Conservation (phyloP, 2,329 filamentous ascomycete species). For the Pseudogymnoascus sp. region DNA sequence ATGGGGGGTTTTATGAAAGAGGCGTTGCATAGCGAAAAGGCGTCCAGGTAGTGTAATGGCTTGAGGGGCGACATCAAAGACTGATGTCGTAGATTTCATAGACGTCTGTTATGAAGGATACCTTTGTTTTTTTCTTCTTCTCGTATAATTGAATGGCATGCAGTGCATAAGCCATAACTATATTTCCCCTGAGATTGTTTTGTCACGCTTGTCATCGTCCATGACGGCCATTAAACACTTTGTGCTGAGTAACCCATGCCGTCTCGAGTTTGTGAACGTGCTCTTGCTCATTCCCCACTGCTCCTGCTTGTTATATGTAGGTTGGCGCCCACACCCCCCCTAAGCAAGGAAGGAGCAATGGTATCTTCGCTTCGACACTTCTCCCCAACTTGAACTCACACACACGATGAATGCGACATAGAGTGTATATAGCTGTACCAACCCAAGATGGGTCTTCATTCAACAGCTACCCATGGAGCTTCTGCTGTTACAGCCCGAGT, state of each 20-base stretch:
- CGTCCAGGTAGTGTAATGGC: conserved; percentile 22
- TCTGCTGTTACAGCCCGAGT: background rate
- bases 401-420: background rate
- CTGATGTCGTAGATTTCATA: conserved; percentile 25
- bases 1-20: conserved; percentile 11
- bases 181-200: background rate
- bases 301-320: conserved; percentile 6
- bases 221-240: background rate
- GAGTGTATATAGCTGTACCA: background rate
- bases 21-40: conserved; percentile 32
- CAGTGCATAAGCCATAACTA: background rate
- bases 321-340: background rate
- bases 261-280: background rate
- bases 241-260: background rate
- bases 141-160: background rate
- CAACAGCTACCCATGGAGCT: background rate
- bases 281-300: background rate
- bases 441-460: background rate
- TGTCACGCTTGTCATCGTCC: background rate
- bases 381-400: background rate
- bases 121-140: conserved; percentile 15
- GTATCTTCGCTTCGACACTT: conserved; percentile 9
- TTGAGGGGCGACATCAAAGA: conserved; percentile 17
- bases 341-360: background rate
- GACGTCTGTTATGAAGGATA: conserved; percentile 22